Percentiles rank a stretch among this genome's conserved stretches.
Evolutionary conservation across 495 filamentous ascomycete species (phyloP).

Genomic region (Entonaema liquescens): DNA sequence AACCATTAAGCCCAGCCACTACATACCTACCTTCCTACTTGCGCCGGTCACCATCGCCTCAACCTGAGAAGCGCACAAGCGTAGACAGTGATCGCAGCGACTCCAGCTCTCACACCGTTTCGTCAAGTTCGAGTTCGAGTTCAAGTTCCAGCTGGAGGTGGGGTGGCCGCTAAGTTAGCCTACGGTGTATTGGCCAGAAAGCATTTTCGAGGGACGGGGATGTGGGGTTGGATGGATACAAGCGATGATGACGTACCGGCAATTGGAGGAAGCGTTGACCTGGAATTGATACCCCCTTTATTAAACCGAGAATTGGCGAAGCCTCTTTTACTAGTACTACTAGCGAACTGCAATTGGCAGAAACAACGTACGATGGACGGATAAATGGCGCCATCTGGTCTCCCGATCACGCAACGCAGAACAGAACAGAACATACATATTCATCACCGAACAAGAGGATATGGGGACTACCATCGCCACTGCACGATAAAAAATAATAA

Average conservation of each 20-base stretch:
- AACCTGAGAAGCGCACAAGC: conserved; percentile 49
- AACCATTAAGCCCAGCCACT: conserved; percentile 36
- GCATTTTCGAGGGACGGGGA: background rate
- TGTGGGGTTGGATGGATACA: conserved; percentile 10
- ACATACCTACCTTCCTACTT: conserved; percentile 42
- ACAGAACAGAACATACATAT: too few species aligned
- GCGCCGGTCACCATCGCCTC: conserved; percentile 51
- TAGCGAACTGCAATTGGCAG: conserved; percentile 22
- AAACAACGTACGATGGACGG: background rate
- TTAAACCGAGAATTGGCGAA: conserved; percentile 34
- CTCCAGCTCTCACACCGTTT: conserved; percentile 23
- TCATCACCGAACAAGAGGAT: conserved; percentile 4
- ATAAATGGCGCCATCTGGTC: conserved; percentile 29
- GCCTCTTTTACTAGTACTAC: conserved; percentile 6
- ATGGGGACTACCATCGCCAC: background rate
- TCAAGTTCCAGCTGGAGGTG: conserved; percentile 42
- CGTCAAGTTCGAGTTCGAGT: conserved; percentile 21
- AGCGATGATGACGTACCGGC: conserved; percentile 30
- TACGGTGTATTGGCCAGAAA: background rate
- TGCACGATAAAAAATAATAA: background rate
- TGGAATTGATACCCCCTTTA: conserved; percentile 42
- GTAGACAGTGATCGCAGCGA: conserved; percentile 54
- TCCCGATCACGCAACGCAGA: conserved; percentile 31
- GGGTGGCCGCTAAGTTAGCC: conserved; percentile 27
- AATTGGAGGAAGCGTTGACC: conserved; percentile 17